Evolutionary conservation across 2,329 filamentous ascomycete genomes (phyloP).

Genomic region (Nemania sp.): DNA sequence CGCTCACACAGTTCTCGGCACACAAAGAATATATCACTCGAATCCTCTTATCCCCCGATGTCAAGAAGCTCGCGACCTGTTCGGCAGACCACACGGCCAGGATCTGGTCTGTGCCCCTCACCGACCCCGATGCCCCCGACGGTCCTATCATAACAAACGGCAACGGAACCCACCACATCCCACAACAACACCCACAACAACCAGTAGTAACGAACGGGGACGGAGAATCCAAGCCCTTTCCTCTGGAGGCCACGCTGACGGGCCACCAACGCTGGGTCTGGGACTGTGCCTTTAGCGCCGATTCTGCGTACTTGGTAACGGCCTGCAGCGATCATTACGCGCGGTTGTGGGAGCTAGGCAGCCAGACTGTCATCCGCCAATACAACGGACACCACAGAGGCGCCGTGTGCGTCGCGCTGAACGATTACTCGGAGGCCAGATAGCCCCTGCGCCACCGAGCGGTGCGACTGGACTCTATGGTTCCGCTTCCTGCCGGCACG

Average conservation of each 20-base stretch:
- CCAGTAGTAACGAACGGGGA: constrained; percentile 29
- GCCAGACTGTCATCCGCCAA: constrained; percentile 90
- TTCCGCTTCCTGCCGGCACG: background rate
- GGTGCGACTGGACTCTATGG: background rate
- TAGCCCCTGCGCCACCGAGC: constrained; percentile 34
- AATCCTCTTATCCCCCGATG: constrained; percentile 90
- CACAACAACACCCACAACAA: background rate
- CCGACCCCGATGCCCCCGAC: constrained; percentile 30
- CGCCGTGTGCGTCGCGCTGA: constrained; percentile 91
- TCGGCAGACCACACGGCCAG: constrained; percentile 93
- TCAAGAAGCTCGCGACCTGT: constrained; percentile 93
- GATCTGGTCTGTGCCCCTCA: constrained; percentile 75
- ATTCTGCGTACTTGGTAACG: constrained; percentile 92
- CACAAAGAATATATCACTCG: constrained; percentile 95
- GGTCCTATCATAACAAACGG: constrained; percentile 29
- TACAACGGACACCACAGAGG: constrained; percentile 95
- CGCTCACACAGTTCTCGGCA: constrained; percentile 88
- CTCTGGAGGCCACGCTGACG: constrained; percentile 86
- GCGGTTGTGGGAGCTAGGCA: constrained; percentile 87
- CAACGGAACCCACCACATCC: constrained; percentile 33
- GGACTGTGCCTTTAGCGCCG: constrained; percentile 95
- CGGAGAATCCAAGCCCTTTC: constrained; percentile 71
- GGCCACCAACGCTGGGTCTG: constrained; percentile 97
- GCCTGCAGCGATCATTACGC: constrained; percentile 95
- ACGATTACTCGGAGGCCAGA: constrained; percentile 79